These are phyloP conservation scores for Linderina pennispora DNA, from an alignment of 192 early-diverging fungal species.

Conservation along the genomic window DNA sequence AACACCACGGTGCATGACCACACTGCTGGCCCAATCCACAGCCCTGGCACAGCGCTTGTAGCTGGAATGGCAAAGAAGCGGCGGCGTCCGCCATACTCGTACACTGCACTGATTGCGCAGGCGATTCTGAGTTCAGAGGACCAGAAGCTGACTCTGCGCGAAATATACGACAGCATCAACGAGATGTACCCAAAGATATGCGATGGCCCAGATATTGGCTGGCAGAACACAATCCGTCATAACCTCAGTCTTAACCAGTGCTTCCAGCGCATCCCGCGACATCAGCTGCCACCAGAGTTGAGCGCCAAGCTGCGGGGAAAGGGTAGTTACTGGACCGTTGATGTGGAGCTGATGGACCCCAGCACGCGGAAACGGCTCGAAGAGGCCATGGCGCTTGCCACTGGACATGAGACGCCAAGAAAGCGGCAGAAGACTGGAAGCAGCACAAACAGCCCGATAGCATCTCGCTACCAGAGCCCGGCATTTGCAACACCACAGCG, in stretches of 20 bases:
- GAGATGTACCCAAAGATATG: constrained; percentile 69
- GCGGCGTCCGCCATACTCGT: constrained; percentile 69
- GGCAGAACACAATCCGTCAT: constrained; percentile 94
- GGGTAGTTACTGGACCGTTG: constrained; percentile 63
- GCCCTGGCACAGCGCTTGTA: too few relatives aligned
- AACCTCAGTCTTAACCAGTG: constrained; percentile 82
- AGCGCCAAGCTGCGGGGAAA: constrained; percentile 55
- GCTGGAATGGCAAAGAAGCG: constrained; percentile 26
- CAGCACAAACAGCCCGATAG: too few relatives aligned
- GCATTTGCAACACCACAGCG: too few relatives aligned
- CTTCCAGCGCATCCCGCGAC: constrained; percentile 67
- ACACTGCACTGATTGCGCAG: constrained; percentile 75
- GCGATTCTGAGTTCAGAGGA: constrained; percentile 61
- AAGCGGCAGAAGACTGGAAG: too few relatives aligned
- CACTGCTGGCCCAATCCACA: too few relatives aligned
- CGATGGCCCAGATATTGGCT: constrained; percentile 64
- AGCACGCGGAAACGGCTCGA: constrained; percentile 38
- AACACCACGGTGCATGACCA: too few relatives aligned
- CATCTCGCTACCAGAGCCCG: too few relatives aligned
- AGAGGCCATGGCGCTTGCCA: constrained; percentile 24
- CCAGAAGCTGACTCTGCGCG: constrained; percentile 65
- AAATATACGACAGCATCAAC: constrained; percentile 85
- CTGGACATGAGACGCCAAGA: too few relatives aligned
- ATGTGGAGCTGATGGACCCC: constrained; percentile 37
- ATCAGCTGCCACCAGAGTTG: constrained; percentile 34